Base-by-base conservation (phyloP, 768 basidiomycete species). In the Rhodotorula babjevae region DNA sequence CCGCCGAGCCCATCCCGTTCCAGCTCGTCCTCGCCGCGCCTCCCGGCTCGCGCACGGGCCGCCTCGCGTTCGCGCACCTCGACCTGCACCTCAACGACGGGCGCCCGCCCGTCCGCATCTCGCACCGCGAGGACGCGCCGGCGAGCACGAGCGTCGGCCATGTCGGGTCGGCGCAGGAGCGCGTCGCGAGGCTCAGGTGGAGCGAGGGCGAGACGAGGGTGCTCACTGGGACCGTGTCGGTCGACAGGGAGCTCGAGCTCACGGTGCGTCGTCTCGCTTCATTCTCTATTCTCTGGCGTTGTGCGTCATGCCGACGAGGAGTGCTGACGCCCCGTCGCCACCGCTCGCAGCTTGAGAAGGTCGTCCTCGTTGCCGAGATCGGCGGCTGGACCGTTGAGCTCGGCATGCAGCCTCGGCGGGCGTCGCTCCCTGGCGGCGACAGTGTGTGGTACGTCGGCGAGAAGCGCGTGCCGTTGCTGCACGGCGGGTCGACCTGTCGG, bases 1-100 rank as follows among this genome's bases (percentile, higher is more conserved):
- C 93, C 10, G 85, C 84, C 18, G 85, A 88, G 72, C 79, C 82
- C 7, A 86, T 85, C 0, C 86, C 90, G 0, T 96, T 92, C 81
- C 93, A 97, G 79, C 77, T 96, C 15, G 82, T 84, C 15, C 78
- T 96, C 44, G 81, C 83, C 4, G 85, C 89, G 0, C 86, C 87
- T 0, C 77, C 80, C 0, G 77, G 81, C 8, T 82, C 86, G 21
- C 79, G 83, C 0, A 83, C 91, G 29, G 84, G 85, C 10, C 82
- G 82, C 0, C 81, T 95, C 25, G 85, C 89, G 0, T 86, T 96
- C 76, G 79, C 85, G 0, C 84, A 85, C 2, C 77, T 93, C 21
- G 80, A 82, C 3, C 82, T 96, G 12, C 80, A 86, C 55, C 89
- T 93, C 77, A 85, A 85, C 11, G 82, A 83, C 61, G 82, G 81